A percentile compares a stretch with the other conserved stretches of the same genome.
These are phyloP conservation scores for Astrothelium macrocarpum DNA, from an alignment of 495 filamentous ascomycete genomes.

Conservation along the genomic window DNA sequence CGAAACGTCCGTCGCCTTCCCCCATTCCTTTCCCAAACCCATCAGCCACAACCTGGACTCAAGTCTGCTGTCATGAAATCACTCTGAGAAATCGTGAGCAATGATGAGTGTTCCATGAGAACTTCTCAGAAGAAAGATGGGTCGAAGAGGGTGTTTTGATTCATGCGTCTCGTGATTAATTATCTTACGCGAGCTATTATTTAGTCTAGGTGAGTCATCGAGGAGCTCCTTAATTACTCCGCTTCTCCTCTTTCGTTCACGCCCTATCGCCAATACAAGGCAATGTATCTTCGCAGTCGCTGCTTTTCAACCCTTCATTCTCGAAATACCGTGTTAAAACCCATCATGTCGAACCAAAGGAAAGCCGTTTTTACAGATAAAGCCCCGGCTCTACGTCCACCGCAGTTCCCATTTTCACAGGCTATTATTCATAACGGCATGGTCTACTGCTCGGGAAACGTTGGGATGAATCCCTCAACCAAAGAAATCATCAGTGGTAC, in stretches of 20 bases:
- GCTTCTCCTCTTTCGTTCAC: not conserved
- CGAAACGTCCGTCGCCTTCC: not conserved
- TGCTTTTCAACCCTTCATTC: not conserved
- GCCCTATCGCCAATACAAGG: not conserved
- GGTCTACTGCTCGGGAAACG: conserved; percentile 29
- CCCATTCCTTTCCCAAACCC: too few relatives aligned
- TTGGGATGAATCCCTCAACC: conserved; percentile 25
- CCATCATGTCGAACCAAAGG: not conserved
- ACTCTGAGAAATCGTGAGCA: too few relatives aligned
- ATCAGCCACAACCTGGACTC: not conserved
- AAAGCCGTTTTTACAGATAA: conserved; percentile 2
- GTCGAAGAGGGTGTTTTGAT: too few relatives aligned
- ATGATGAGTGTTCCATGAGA: too few relatives aligned
- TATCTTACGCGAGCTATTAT: too few relatives aligned
- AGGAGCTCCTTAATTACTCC: not conserved
- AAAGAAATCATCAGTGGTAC: conserved; percentile 14
- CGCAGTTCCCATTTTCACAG: conserved; percentile 9
- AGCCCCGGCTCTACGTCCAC: not conserved
- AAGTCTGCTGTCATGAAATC: too few relatives aligned
- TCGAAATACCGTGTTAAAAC: not conserved
- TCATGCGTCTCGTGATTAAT: too few relatives aligned
- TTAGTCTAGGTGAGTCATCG: not conserved
- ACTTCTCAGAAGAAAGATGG: too few relatives aligned
- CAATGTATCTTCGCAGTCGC: not conserved
- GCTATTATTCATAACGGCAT: conserved; percentile 26